Evolutionary conservation across 441 rosid species (phyloP), one percentile per base, ranked within the genome.

Genomic region (Oxalis stricta): DNA sequence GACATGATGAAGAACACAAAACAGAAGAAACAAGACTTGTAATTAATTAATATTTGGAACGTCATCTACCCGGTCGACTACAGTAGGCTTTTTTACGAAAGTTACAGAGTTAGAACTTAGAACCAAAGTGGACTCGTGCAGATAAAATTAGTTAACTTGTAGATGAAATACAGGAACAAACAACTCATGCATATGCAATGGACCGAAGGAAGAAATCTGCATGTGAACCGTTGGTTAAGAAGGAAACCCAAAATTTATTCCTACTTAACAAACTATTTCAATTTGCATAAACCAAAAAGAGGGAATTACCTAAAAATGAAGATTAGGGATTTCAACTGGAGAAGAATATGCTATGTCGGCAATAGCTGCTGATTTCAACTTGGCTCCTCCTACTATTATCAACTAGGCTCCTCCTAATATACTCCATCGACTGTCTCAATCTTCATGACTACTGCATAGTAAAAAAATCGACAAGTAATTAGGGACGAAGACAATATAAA

Each of bases 371-470:
- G 72, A 46, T 58, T 1, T 70, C 16, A 88, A 71, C 66, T 41
- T 79, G 3, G 76, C 97, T 20, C 97, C 97, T 11, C 94, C 95
- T 13, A 88, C 57, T 34, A 88, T 79, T 1, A 88, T 59, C 31
- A 84, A 15, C 46, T 31, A 69, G 62, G 7, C 7, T 23, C 3
- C 28, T 23, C 28, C 28, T 23, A 3, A 23, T 3, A 3, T 24
- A 24, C 28, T 24, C 8, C 8, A 24, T n/a, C n/a, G n/a, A n/a
- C n/a, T n/a, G 8, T 3, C 28, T 24, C 8, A 4, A 3, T 24
- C 8, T 24, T 24, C 8, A 24, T 3, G 28, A 3, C 28, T 3
- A 24, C 28, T 8, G 4, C 28, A 3, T 24, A 3, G 28, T 4
- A 3, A 4, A 4, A 24, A 24, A 3, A 24, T 3, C 4, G 8